phyloP scores from a whole-genome alignment of 2,329 filamentous ascomycete species.

The Cryphonectria carpinicola region DNA sequence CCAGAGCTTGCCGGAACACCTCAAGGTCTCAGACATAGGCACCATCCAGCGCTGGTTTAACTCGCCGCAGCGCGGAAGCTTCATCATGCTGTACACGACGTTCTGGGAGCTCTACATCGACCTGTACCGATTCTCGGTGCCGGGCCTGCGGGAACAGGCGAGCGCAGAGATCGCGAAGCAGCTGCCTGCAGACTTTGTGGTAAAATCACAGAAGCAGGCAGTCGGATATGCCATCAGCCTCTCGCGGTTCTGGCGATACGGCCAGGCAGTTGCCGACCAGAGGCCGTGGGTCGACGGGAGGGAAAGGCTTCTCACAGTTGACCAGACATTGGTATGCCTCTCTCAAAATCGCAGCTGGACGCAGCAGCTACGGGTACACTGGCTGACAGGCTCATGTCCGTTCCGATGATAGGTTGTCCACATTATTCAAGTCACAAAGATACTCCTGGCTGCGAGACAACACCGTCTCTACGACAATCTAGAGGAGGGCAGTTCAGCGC shows the following conservation, averaged over 20 bases:
- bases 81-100: constrained; percentile 44
- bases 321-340: constrained; percentile 29
- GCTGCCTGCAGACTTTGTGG: constrained; percentile 42
- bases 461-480: constrained; percentile 42
- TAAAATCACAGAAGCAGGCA: constrained; percentile 44
- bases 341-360: background rate
- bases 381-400: background rate
- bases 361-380: background rate
- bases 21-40: constrained; percentile 39
- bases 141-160: constrained; percentile 40
- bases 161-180: constrained; percentile 39
- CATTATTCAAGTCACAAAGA: constrained; percentile 32
- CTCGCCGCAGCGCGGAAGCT: constrained; percentile 39
- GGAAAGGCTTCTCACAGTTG: constrained; percentile 27
- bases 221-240: constrained; percentile 44
- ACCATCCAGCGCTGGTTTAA: constrained; percentile 40
- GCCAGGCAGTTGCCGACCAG: constrained; percentile 37
- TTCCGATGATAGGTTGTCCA: constrained; percentile 23
- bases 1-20: constrained; percentile 40
- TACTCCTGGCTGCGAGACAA: constrained; percentile 42
- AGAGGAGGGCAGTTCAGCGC: constrained; percentile 42
- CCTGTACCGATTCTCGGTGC: constrained; percentile 45
- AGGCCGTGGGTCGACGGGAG: constrained; percentile 30
- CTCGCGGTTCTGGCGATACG: constrained; percentile 42
- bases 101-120: constrained; percentile 44